These are phyloP conservation scores for Pistacia vera DNA, from an alignment of 345 rosid species.

Conservation along the genomic window DNA sequence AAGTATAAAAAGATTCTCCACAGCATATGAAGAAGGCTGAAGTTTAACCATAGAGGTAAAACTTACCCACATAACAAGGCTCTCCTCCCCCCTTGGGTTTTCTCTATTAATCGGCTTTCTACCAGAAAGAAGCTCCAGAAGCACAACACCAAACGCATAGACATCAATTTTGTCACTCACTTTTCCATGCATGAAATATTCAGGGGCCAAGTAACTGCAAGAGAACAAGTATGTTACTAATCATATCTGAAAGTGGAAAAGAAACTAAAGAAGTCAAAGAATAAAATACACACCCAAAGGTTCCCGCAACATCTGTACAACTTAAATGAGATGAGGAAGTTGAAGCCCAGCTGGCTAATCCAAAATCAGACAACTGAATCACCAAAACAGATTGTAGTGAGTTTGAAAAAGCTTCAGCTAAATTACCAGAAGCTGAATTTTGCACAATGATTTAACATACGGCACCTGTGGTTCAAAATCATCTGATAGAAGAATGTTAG, in stretches of 20 bases:
- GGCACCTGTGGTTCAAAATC: conserved; percentile 96
- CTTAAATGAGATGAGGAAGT: conserved; percentile 49
- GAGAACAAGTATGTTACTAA: conserved; percentile 18
- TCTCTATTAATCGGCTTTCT: conserved; percentile 79
- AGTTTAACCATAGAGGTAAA: conserved; percentile 8
- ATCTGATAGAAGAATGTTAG: conserved; percentile 86
- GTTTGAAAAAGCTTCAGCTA: conserved; percentile 11
- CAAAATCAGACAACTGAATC: conserved; percentile 96
- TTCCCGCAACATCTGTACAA: conserved; percentile 74
- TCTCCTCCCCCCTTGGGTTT: conserved; percentile 65
- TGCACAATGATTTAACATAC: background rate
- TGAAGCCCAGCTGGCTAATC: conserved; percentile 72
- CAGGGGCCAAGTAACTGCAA: conserved; percentile 96
- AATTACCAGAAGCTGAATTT: background rate
- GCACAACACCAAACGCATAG: conserved; percentile 91
- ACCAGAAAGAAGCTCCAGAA: conserved; percentile 90
- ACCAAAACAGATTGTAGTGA: conserved; percentile 28
- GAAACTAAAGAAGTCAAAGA: conserved; percentile 11
- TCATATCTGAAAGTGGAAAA: background rate
- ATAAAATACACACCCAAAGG: conserved; percentile 69
- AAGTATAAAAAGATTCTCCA: background rate
- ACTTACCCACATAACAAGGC: conserved; percentile 98
- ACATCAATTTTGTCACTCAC: conserved; percentile 93
- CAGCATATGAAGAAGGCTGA: background rate
- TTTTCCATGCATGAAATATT: conserved; percentile 92